These are phyloP conservation scores for Aegilops sharonensis DNA, from an alignment of 176 grass and related monocot species.

Conservation along the genomic window DNA sequence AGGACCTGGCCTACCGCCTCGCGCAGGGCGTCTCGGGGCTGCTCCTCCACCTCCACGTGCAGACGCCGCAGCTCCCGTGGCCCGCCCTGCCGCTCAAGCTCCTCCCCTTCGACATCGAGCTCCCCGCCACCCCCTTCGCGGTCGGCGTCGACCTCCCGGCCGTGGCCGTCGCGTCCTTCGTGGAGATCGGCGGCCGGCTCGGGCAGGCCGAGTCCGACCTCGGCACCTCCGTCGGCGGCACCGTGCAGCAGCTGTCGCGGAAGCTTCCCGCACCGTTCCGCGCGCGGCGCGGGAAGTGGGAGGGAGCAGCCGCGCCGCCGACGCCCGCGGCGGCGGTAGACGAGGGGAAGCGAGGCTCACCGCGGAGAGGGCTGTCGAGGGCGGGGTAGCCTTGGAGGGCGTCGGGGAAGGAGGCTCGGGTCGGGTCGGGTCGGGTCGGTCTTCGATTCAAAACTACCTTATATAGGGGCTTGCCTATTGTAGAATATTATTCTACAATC, in stretches of 20 bases:
- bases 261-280: conserved; percentile 56
- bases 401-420: conserved; percentile 7
- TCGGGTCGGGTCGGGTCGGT: no score
- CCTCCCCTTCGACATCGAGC: conserved; percentile 52
- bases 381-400: not conserved
- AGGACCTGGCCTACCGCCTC: conserved; percentile 45
- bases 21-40: conserved; percentile 75
- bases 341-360: not conserved
- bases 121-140: not conserved
- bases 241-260: conserved; percentile 71
- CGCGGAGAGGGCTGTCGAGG: not conserved
- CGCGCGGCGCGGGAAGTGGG: conserved; percentile 18
- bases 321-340: not conserved
- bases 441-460: no score
- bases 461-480: no score
- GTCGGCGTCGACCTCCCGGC: conserved; percentile 34
- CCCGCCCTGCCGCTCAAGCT: conserved; percentile 31
- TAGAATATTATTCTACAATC: no score
- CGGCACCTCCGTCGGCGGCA: conserved; percentile 46
- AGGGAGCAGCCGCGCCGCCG: not conserved
- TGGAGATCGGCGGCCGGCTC: conserved; percentile 75
- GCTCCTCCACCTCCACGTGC: conserved; percentile 80
- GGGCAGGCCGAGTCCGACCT: conserved; percentile 81
- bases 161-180: conserved; percentile 51
- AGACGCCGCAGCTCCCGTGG: conserved; percentile 38